Evolutionary conservation across 495 filamentous ascomycete genomes (phyloP), one percentile per base, ranked within the genome.

Genomic region (Beverwykella pulmonaria): DNA sequence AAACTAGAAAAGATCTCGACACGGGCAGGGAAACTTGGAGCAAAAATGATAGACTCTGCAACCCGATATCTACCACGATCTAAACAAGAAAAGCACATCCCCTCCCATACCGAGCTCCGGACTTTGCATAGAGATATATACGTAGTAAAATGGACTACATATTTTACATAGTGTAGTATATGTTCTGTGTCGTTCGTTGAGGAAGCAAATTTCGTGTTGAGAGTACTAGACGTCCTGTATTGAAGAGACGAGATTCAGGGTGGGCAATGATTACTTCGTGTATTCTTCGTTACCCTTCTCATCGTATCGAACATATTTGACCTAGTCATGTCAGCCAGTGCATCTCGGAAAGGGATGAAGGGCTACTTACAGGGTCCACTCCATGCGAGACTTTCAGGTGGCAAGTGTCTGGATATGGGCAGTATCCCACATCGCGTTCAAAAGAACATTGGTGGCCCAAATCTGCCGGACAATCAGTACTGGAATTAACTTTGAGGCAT

Each of bases 391-490:
- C 10, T 22, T 27, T 26, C 1, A 68, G 47, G 23, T 68, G 49
- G 53, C 65, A 68, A 17, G 32, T 61, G 29, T 54, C 49, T 12
- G 52, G 29, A 27, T 48, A 68, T 0, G 65, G 53, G 32, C 65
- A 68, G 19, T 50, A 53, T 12, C 65, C 65, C 23, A 58, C 15
- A 19, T 68, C 65, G 29, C 65, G 65, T 27, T 68, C 65, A 34
- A 52, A 58, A 10, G 23, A 44, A 25, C 65, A 68, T 39, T 68
- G 59, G 47, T 68, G 65, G 15, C 65, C 65, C 44, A 68, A 23
- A 47, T 68, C 64, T 67, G 32, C 19, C 1, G 1, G 9, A 3
- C 12, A 7, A 27, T 66, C 30, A 60, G 55, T 20, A 32, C 17
- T 39, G 1, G 22, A n/a, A 17, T 15, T 34, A 27, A 22, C 25